Evolutionary conservation across 768 basidiomycete genomes (phyloP), one percentile per base, ranked within the genome.

Genomic region (Agaricus subrufescens): DNA sequence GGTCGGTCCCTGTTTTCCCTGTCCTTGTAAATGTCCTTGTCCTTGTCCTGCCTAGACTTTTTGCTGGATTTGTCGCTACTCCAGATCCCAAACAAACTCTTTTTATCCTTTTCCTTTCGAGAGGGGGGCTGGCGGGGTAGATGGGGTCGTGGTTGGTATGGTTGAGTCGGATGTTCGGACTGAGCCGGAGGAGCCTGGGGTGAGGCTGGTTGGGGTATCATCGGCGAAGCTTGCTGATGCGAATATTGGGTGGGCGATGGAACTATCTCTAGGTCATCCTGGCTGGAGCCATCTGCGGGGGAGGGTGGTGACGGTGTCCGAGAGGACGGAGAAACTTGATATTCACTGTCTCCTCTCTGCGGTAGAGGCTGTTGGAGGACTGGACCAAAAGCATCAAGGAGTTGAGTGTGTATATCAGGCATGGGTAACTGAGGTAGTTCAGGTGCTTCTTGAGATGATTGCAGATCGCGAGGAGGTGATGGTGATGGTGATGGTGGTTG

Each of bases 31-130:
- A 19, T 19, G 19, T 19, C 19, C 65, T 70, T 69, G 43, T 74
- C 69, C 61, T 76, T 75, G 47, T 76, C 76, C 73, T 23, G 57
- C 44, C 34, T 60, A 60, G 11, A 67, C 62, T 84, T 87, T 72
- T 86, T 89, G 49, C 74, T 72, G 38, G 72, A 72, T 66, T 87
- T 89, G 59, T 88, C 85, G 46, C 80, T 70, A 29, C 85, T 83
- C 81, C 85, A 87, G 67, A 86, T 85, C 10, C 75, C 69, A 62
- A 87, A 82, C 46, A 89, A 62, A 4, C 84, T 82, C 62, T 80
- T 89, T 71, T 85, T 89, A 64, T 87, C 89, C 72, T 87, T 76
- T 25, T 87, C 89, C 72, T 87, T 76, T 19, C 76, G 71, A 64
- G 80, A 83, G 58, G 82, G 79, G 30, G 68, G 71, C 19, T 76